Percentiles rank a stretch among this genome's conserved stretches.
phyloP scores from a whole-genome alignment of 2,329 filamentous ascomycete genomes.

The Aphanoascus verrucosus region DNA sequence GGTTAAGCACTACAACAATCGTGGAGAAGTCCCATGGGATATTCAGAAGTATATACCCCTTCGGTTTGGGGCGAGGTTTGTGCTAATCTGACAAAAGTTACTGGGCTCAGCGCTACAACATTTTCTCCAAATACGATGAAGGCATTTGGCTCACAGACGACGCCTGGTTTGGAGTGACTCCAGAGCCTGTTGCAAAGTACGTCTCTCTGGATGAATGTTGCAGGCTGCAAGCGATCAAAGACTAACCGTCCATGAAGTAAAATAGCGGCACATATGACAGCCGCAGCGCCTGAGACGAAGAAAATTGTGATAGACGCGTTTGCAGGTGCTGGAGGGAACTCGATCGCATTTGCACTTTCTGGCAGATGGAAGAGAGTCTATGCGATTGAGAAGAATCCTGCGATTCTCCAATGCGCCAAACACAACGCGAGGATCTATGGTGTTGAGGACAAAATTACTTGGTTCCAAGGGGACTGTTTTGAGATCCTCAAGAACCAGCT shows the following conservation, averaged over 20 bases:
- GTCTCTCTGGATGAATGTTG: constrained; percentile 15
- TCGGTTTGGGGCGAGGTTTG: background rate
- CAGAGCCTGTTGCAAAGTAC: constrained; percentile 78
- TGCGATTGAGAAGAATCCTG: constrained; percentile 73
- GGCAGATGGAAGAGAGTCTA: constrained; percentile 73
- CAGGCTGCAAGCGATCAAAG: background rate
- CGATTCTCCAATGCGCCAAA: constrained; percentile 77
- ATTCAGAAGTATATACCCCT: constrained; percentile 60
- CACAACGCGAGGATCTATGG: constrained; percentile 83
- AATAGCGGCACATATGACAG: constrained; percentile 62
- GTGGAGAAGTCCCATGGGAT: constrained; percentile 65
- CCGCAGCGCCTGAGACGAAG: constrained; percentile 44
- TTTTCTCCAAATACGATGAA: constrained; percentile 79
- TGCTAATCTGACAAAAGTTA: constrained; percentile 50
- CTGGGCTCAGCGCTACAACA: constrained; percentile 75
- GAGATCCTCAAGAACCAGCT: constrained; percentile 50
- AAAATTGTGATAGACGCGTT: constrained; percentile 76
- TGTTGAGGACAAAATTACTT: constrained; percentile 66
- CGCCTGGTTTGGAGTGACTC: constrained; percentile 94
- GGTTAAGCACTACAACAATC: constrained; percentile 63
- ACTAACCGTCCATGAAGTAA: constrained; percentile 40
- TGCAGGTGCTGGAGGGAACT: constrained; percentile 82
- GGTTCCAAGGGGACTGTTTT: constrained; percentile 81
- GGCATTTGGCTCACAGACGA: constrained; percentile 85
- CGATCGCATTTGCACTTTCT: constrained; percentile 82